Evolutionary conservation across 306 rosid species (phyloP), one percentile per base, ranked within the genome.

Genomic region (Vicia sativa): DNA sequence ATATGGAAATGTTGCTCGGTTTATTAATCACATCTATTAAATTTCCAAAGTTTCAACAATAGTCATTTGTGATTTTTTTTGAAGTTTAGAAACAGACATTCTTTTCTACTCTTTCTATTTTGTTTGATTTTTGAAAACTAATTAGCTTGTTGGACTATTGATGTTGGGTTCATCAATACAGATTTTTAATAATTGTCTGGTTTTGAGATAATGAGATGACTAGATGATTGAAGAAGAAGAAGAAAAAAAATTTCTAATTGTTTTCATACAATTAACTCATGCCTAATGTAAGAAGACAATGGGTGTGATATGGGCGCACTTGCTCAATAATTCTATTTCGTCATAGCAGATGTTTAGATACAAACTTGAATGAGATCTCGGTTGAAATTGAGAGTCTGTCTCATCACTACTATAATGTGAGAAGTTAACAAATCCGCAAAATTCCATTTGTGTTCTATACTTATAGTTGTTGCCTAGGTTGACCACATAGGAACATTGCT

Each of bases 1-100:
- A n/a, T 90, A 80, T 78, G 96, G 96, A 67, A 93, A 93, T 74
- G 83, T 77, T 76, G 95, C 97, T 49, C 87, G 97, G 74, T 90
- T 93, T 71, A 90, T 93, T 56, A 93, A 93, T 74, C 98, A 93
- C 81, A 88, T 96, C 97, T 93, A 87, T 31, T 68, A 15, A 74
- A 12, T 62, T 74, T 62, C 72, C 19, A 35, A 41, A 7, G 56
- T 49, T 81, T 66, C 62, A 44, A 18, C 14, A 11, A 13, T 19
- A 67, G 38, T 62, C 49, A 38, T 71, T 44, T 49, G 45, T 57
- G 19, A 71, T 52, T 14, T 49, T 37, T 62, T 21, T 14, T 11
- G 11, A 23, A 62, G 50, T 45, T 72, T 37, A 25, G 5, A 5
- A 13, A 11, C 59, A 52, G 54, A 61, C 42, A 12, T 44, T 37